Evolutionary conservation across 2,329 filamentous ascomycete genomes (phyloP).

Genomic region (Calonectria henricotiae): DNA sequence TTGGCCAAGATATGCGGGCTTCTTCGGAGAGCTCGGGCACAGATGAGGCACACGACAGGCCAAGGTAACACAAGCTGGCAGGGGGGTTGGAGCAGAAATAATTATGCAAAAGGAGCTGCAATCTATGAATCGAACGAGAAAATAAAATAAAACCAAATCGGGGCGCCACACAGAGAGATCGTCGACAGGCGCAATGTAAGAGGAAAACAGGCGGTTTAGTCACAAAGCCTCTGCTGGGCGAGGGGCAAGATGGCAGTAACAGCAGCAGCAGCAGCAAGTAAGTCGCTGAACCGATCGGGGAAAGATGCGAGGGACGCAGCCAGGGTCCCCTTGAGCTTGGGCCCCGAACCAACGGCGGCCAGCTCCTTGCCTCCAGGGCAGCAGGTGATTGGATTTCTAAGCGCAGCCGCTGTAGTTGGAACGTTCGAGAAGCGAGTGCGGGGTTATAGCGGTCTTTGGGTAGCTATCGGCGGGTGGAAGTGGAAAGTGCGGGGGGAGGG

Average conservation of each 20-base stretch:
- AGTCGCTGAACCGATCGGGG: background rate
- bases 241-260: constrained; percentile 20
- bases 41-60: constrained; percentile 3
- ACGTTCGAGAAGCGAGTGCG: constrained; percentile 50
- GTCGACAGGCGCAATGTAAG: background rate
- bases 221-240: background rate
- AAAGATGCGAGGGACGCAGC: constrained; percentile 1
- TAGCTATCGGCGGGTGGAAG: background rate
- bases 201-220: background rate
- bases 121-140: background rate
- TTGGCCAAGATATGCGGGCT: constrained; percentile 2
- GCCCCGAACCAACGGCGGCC: constrained; percentile 4
- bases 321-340: constrained; percentile 19
- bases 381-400: constrained; percentile 53
- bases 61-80: constrained; percentile 2
- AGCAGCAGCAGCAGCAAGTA: background rate
- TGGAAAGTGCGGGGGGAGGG: too few relatives aligned
- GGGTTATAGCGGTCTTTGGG: constrained; percentile 6
- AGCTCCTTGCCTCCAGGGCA: background rate
- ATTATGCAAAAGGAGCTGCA: background rate
- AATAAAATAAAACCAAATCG: background rate
- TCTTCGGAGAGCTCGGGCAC: constrained; percentile 24
- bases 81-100: background rate
- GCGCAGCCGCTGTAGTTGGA: constrained; percentile 47
- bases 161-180: background rate